Evolutionary conservation across 202 grass and related monocot genomes (phyloP), one percentile per base, ranked within the genome.

Genomic region (Zoysia matrella): DNA sequence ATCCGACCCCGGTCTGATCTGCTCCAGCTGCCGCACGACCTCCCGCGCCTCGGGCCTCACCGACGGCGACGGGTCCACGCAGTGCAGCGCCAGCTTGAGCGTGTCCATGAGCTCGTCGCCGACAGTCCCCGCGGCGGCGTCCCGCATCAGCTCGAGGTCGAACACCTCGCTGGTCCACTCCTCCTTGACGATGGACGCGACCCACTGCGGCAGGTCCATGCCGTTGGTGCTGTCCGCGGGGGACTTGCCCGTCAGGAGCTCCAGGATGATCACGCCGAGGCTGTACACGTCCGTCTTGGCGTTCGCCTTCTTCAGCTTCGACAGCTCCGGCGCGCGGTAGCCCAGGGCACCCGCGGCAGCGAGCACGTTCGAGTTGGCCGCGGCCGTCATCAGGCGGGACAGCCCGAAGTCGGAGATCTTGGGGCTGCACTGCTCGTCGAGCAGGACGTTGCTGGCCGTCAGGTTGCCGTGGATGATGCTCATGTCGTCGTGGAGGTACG

Each of bases 151-250:
- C 67, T 94, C 92, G 2, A 86, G 71, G 51, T 94, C 89, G 51
- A 94, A 94, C 72, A 94, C 92, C 83, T 94, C 92, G 71, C 88
- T 91, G 0, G 92, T 91, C 92, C 92, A 91, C 70, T 94, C 92
- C 86, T 94, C 86, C 69, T 94, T 89, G 6, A 94, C 89, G 36
- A 89, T 87, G 13, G 89, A 91, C 1, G 86, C 92, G 11, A 94
- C 92, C 89, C 86, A 91, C 72, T 87, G 89, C 12, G 92, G 89
- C 84, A 94, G 81, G 47, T 94, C 92, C 13, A 89, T 75, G 44
- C 89, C 86, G 5, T 91, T 89, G 55, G 83, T 88, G 67, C 75
- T 77, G 40, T 94, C 92, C 0, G 80, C 92, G 0, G 92, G 91
- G 4, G 89, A 82, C 74, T 89, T 94, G 62, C 92, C 92, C 1